phyloP scores from a whole-genome alignment of 176 grass and related monocot species.

The Bothriochloa decipiens region DNA sequence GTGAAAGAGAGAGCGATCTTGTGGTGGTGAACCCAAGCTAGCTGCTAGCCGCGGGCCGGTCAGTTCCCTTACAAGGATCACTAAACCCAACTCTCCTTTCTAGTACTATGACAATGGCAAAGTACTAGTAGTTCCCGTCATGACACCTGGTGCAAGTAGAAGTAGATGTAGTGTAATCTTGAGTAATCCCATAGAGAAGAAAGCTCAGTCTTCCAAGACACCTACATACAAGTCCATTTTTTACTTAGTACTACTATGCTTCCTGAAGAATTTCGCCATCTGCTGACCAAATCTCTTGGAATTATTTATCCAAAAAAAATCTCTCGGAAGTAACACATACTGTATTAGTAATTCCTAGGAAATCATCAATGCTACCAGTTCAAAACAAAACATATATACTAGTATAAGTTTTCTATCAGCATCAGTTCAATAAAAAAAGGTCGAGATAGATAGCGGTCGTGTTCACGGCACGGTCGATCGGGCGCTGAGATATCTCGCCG shows the following conservation, averaged over 20 bases:
- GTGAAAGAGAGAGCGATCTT: conserved; percentile 47
- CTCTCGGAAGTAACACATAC: background rate
- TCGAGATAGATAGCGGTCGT: background rate
- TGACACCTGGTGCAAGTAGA: conserved; percentile 16
- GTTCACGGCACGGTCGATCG: too few relatives aligned
- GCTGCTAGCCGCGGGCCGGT: background rate
- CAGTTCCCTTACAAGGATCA: conserved; percentile 54
- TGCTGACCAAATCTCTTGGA: too few relatives aligned
- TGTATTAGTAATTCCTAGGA: background rate
- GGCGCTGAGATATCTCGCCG: conserved; percentile 12
- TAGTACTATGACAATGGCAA: background rate
- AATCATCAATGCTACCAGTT: background rate
- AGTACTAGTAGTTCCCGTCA: too few relatives aligned
- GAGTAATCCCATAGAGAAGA: conserved; percentile 14
- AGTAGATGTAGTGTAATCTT: background rate
- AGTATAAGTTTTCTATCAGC: background rate
- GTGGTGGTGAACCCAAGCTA: conserved; percentile 30
- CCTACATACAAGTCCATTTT: background rate
- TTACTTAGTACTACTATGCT: too few relatives aligned
- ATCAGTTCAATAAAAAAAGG: background rate
- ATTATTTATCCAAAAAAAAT: too few relatives aligned
- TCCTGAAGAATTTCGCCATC: too few relatives aligned
- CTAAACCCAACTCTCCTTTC: background rate
- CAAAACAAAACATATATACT: background rate
- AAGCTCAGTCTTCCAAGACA: background rate